phyloP scores from a whole-genome alignment of 176 grass and related monocot species.

The Rhynchospora breviuscula region DNA sequence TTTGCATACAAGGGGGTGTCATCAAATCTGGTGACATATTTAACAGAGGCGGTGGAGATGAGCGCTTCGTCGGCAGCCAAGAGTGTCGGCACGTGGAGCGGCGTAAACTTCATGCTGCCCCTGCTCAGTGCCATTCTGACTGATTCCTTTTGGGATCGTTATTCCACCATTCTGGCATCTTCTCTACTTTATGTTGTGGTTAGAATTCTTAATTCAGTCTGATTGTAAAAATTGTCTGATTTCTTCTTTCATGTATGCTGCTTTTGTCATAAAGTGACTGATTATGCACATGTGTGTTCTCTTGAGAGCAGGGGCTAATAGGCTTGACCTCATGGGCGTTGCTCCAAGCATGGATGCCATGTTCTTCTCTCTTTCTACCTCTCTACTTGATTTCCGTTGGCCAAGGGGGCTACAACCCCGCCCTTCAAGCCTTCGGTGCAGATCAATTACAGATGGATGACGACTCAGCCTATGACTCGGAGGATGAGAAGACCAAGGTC shows the following conservation, averaged over 20 bases:
- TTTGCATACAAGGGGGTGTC: constrained; percentile 88
- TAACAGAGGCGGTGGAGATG: constrained; percentile 66
- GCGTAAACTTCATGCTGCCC: constrained; percentile 83
- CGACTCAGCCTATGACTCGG: not conserved
- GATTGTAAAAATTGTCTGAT: not conserved
- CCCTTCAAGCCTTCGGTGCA: constrained; percentile 81
- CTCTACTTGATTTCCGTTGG: constrained; percentile 84
- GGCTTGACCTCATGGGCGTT: constrained; percentile 63
- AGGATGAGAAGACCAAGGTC: constrained; percentile 45
- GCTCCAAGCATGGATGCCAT: constrained; percentile 51
- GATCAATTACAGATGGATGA: constrained; percentile 62
- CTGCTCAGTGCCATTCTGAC: constrained; percentile 55
- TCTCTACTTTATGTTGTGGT: constrained; percentile 79
- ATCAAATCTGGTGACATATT: constrained; percentile 84
- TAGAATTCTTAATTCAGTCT: constrained; percentile 7
- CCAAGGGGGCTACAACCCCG: constrained; percentile 74
- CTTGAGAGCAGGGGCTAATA: constrained; percentile 42
- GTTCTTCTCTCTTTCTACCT: constrained; percentile 62
- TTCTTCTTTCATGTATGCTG: not conserved
- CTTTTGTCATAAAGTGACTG: not conserved
- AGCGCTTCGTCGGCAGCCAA: constrained; percentile 75
- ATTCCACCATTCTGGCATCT: constrained; percentile 53
- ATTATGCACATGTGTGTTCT: not conserved
- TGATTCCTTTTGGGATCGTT: constrained; percentile 81
- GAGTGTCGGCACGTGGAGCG: constrained; percentile 68